Evolutionary conservation across 768 basidiomycete species (phyloP).

Genomic region (Xerocomus spinulosus): DNA sequence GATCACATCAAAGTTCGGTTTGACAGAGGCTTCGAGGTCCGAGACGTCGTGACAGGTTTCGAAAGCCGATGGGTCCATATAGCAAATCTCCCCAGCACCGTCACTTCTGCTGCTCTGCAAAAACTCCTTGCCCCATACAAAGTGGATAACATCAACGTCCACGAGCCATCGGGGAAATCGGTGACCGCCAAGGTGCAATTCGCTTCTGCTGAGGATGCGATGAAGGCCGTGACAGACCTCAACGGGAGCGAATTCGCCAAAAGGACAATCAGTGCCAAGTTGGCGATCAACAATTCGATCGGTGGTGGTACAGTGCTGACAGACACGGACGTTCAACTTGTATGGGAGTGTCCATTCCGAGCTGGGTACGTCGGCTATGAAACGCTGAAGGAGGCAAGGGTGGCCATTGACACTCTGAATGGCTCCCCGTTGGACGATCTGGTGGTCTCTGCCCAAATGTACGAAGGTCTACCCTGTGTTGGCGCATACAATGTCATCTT

Average conservation of each 20-base stretch:
- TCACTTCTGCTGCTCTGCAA: slow-evolving; percentile 34
- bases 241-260: slow-evolving; percentile 43
- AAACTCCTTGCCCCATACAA: slow-evolving; percentile 40
- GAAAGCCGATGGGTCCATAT: slow-evolving; percentile 63
- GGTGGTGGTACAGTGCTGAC: slow-evolving; percentile 37
- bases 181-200: slow-evolving; percentile 44
- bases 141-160: slow-evolving; percentile 37
- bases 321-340: slow-evolving; percentile 53
- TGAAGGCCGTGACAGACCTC: slow-evolving; percentile 47
- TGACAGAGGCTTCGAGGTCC: slow-evolving; percentile 56
- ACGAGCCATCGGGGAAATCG: slow-evolving; percentile 23
- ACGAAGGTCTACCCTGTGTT: slow-evolving; percentile 56
- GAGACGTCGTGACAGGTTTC: slow-evolving; percentile 57
- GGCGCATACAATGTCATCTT: slow-evolving; percentile 60
- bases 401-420: slow-evolving; percentile 44
- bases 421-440: slow-evolving; percentile 35
- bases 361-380: slow-evolving; percentile 63
- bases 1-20: slow-evolving; percentile 55
- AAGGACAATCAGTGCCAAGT: slow-evolving; percentile 38
- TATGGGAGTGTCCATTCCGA: slow-evolving; percentile 55
- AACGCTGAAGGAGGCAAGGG: slow-evolving; percentile 42
- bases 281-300: slow-evolving; percentile 39
- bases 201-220: slow-evolving; percentile 44
- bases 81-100: slow-evolving; percentile 41
- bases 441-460: slow-evolving; percentile 43